Evolutionary conservation across 1,284 basidiomycete genomes (phyloP).

Genomic region (Mrakiaceae sp.): DNA sequence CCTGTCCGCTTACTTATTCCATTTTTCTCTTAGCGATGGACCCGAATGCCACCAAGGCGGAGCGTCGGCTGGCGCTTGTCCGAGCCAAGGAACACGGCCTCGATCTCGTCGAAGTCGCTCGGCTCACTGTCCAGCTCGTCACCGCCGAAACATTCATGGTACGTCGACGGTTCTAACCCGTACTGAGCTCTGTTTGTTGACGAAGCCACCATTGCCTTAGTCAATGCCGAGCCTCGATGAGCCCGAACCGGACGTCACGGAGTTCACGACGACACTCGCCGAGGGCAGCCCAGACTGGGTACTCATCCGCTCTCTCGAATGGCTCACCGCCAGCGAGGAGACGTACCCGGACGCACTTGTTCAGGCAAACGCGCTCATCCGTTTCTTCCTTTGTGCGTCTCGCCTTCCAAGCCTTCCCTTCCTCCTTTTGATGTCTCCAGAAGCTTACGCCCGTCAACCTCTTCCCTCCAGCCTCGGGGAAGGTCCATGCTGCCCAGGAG

Average conservation of each 20-base stretch:
- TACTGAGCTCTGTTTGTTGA: too few relatives aligned
- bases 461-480: constrained; percentile 49
- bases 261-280: constrained; percentile 28
- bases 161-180: constrained; percentile 21
- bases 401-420: background rate
- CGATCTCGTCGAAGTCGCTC: constrained; percentile 68
- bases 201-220: constrained; percentile 23
- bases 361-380: constrained; percentile 70
- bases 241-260: constrained; percentile 50
- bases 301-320: constrained; percentile 80
- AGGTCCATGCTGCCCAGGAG: constrained; percentile 56
- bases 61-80: constrained; percentile 60
- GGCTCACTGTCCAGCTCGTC: constrained; percentile 61
- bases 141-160: constrained; percentile 66
- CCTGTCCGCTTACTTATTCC: background rate
- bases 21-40: constrained; percentile 47
- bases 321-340: constrained; percentile 68
- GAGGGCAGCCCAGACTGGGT: constrained; percentile 47
- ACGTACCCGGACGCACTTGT: constrained; percentile 69
- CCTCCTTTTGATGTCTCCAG: background rate
- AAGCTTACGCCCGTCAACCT: background rate
- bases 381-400: constrained; percentile 69
- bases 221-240: constrained; percentile 19
- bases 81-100: constrained; percentile 74
- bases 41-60: constrained; percentile 52